Percentiles rank a stretch among this genome's conserved stretches.
phyloP scores from a whole-genome alignment of 345 rosid species.

The Syzygium aromaticum region DNA sequence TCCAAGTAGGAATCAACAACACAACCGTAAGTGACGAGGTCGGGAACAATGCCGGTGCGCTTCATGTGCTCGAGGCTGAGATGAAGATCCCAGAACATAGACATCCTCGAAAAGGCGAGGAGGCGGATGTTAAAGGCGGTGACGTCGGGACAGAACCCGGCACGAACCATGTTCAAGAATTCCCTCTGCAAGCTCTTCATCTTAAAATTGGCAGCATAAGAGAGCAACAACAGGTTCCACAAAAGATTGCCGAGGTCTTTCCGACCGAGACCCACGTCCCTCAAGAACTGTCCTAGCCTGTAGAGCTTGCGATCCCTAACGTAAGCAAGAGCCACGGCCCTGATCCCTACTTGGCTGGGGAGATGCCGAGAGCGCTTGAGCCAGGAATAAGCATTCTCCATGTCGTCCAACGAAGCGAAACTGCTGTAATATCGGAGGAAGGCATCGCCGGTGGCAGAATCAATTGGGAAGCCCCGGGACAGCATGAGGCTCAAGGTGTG shows the following conservation, averaged over 20 bases:
- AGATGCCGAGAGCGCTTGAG: conserved; percentile 47
- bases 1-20: conserved; percentile 84
- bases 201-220: conserved; percentile 75
- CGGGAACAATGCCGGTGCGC: conserved; percentile 45
- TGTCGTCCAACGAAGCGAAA: conserved; percentile 43
- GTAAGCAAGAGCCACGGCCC: conserved; percentile 52
- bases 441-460: conserved; percentile 41
- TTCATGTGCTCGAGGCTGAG: conserved; percentile 81
- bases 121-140: conserved; percentile 72
- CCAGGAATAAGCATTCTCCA: conserved; percentile 53
- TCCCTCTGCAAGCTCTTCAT: conserved; percentile 88
- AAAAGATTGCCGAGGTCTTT: conserved; percentile 51
- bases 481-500: conserved; percentile 30
- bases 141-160: conserved; percentile 66
- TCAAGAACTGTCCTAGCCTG: conserved; percentile 48
- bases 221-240: conserved; percentile 73
- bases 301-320: conserved; percentile 35
- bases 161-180: conserved; percentile 45
- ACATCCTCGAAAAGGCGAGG: conserved; percentile 71
- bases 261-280: conserved; percentile 59
- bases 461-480: conserved; percentile 29
- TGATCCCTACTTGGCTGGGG: conserved; percentile 40
- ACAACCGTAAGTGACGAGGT: conserved; percentile 76
- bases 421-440: conserved; percentile 38
- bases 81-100: conserved; percentile 85